These are phyloP conservation scores for Trametes sp. DNA, from an alignment of 1,284 basidiomycete genomes.

Conservation along the genomic window DNA sequence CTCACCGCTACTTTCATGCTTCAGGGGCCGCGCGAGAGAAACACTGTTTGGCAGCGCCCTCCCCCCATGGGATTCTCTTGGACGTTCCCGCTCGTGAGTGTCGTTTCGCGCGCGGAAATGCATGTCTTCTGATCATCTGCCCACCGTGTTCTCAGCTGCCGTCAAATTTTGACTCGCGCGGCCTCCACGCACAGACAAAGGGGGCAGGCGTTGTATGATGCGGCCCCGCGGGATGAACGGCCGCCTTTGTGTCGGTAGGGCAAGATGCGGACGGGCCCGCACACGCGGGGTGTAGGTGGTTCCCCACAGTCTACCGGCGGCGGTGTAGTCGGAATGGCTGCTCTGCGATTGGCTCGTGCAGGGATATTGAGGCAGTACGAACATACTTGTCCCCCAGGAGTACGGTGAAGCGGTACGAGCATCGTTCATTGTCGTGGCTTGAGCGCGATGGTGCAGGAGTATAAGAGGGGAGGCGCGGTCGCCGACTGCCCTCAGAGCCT, in stretches of 20 bases:
- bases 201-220: background rate
- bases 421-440: background rate
- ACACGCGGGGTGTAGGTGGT: background rate
- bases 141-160: background rate
- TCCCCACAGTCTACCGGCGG: background rate
- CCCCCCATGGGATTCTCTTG: background rate
- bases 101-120: background rate
- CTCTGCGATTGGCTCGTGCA: background rate
- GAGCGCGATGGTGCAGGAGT: background rate
- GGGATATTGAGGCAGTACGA: background rate
- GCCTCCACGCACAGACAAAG: background rate
- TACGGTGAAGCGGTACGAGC: background rate
- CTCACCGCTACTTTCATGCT: background rate
- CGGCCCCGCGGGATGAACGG: background rate
- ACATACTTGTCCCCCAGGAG: background rate
- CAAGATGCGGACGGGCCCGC: background rate
- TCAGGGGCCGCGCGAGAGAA: background rate
- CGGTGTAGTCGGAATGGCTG: background rate
- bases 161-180: background rate
- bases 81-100: constrained; percentile 4
- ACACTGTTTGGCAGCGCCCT: background rate
- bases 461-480: constrained; percentile 19
- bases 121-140: background rate
- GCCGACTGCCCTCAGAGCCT: constrained; percentile 2
- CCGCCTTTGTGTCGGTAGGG: background rate